Conservation (phyloP, 108 stramenopile genomes). For the Nitzschia putrida region DNA sequence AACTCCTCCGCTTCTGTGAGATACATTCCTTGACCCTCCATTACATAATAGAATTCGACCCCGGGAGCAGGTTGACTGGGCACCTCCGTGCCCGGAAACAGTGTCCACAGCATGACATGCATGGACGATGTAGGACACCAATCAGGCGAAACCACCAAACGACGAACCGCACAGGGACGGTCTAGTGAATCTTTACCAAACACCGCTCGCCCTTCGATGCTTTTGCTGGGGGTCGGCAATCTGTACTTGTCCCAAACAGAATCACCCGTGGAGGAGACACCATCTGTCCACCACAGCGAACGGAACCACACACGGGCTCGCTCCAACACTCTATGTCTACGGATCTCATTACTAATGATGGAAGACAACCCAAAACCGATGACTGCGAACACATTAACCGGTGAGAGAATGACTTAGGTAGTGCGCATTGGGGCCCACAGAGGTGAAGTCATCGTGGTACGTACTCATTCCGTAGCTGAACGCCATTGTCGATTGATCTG, state of each 20-base stretch:
- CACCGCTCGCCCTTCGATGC: conserved; percentile 21
- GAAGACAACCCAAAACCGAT: conserved; percentile 31
- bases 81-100: conserved; percentile 29
- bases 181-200: background rate
- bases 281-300: conserved; percentile 10
- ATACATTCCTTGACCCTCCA: conserved; percentile 28
- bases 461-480: no score
- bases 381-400: conserved; percentile 13
- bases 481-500: no score
- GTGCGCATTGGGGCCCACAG: no score
- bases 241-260: conserved; percentile 21
- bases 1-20: conserved; percentile 16
- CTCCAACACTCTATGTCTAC: conserved; percentile 27
- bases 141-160: conserved; percentile 33
- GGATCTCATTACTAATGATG: conserved; percentile 14
- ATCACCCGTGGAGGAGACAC: no score
- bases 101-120: conserved; percentile 26
- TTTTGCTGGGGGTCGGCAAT: conserved; percentile 13
- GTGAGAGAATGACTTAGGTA: background rate
- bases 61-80: conserved; percentile 8
- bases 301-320: conserved; percentile 23
- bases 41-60: conserved; percentile 45
- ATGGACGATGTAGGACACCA: conserved; percentile 30
- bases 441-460: no score
- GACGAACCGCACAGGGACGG: conserved; percentile 7